These are phyloP conservation scores for Phytopythium cucurbitacearum DNA, from an alignment of 352 stramenopile genomes.

Conservation along the genomic window DNA sequence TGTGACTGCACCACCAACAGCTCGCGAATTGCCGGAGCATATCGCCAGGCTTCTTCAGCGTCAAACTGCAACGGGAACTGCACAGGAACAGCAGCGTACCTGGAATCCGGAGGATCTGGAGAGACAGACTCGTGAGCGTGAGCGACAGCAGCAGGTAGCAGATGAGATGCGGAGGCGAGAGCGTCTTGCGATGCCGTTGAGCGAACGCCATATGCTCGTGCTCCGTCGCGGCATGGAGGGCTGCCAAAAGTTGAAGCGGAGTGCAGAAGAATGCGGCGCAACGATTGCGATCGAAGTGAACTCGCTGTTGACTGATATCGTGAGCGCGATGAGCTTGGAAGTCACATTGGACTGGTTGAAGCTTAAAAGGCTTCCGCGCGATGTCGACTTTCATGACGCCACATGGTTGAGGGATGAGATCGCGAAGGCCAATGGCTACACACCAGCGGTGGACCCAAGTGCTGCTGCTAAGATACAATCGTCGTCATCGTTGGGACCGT, in stretches of 20 bases:
- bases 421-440: constrained; percentile 41
- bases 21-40: constrained; percentile 13
- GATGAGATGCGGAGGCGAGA: constrained; percentile 28
- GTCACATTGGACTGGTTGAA: constrained; percentile 74
- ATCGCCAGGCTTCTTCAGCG: constrained; percentile 11
- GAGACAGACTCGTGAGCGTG: constrained; percentile 5
- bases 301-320: constrained; percentile 70
- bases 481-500: background rate
- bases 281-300: constrained; percentile 77
- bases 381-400: constrained; percentile 70
- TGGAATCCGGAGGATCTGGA: constrained; percentile 2
- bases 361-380: constrained; percentile 51
- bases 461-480: background rate
- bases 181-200: constrained; percentile 41
- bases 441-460: constrained; percentile 5
- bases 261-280: constrained; percentile 52
- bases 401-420: constrained; percentile 71
- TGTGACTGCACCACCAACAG: background rate
- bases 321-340: constrained; percentile 52
- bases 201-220: constrained; percentile 60
- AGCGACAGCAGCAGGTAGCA: constrained; percentile 11
- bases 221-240: constrained; percentile 65
- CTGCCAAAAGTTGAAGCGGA: constrained; percentile 62
- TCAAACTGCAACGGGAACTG: constrained; percentile 1
- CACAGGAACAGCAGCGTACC: constrained; percentile 7